Conservation (phyloP, 2,329 filamentous ascomycete genomes). For the Pestalotiopsis sp. region DNA sequence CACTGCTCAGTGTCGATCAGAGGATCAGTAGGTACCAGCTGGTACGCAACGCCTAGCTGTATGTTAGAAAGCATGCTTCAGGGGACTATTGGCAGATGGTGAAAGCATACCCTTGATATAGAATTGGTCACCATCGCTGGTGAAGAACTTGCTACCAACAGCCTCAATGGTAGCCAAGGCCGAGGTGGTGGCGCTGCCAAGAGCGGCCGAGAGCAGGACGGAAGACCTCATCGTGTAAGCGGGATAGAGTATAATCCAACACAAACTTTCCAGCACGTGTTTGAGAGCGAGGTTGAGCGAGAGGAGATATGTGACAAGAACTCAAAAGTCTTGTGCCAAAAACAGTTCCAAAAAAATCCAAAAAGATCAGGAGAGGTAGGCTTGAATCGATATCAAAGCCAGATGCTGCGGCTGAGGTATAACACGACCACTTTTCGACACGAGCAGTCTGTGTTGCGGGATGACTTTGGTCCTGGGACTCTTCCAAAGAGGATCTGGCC, state of each 20-base stretch:
- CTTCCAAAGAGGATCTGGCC: neutral
- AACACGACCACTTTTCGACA: neutral
- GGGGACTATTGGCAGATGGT: neutral
- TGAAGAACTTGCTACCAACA: conserved; percentile 85
- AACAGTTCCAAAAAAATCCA: neutral
- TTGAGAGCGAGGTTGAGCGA: neutral
- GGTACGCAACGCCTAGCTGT: conserved; percentile 62
- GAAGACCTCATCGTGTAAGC: conserved; percentile 41
- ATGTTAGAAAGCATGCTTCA: neutral
- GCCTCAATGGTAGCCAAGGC: conserved; percentile 53
- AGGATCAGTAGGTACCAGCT: conserved; percentile 68
- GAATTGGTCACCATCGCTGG: conserved; percentile 77
- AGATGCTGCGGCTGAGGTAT: neutral
- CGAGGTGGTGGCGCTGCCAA: conserved; percentile 36
- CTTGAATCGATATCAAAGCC: neutral
- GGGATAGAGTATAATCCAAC: neutral
- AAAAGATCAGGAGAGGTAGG: neutral
- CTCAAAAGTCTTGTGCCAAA: neutral
- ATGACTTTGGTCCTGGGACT: neutral
- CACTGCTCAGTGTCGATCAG: conserved; percentile 78
- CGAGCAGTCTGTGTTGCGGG: neutral
- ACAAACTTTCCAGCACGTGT: neutral
- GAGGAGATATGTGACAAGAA: neutral
- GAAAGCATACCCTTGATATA: conserved; percentile 71
- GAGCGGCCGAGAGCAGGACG: conserved; percentile 31